Base-by-base conservation (phyloP, 2,329 filamentous ascomycete genomes). In the Colletotrichum magnum region DNA sequence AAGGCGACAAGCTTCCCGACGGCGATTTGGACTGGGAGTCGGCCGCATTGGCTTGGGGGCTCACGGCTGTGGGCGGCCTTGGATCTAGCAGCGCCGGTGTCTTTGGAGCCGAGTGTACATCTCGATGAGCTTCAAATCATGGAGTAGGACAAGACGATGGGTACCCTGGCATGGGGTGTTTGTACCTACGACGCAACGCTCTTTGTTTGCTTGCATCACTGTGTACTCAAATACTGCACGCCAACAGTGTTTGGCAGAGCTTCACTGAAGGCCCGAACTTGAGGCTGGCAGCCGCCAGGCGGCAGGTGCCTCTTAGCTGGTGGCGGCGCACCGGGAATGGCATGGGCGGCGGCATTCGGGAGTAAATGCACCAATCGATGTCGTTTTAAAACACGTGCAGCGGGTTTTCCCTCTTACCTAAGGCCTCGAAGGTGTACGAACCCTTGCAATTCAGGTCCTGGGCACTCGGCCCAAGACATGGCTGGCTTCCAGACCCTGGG, bases 21-120 rank as follows among this genome's bases (percentile, higher is more conserved):
- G 74, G 77, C 12, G 83, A 81, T 12, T 74, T 82, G 39, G 84
- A 86, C 69, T 83, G 83, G 81, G 85, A 87, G 71, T 77, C 81
- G 10, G 82, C 81, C 2, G 81, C 84, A 6, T 75, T 87, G 26
- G 77, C 80, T 4, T 87, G 84, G 84, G 84, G 82, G 2, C 71
- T 87, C 54, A 79, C 80, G 13, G 79, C 78, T 16, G 60, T 84
- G 15, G 82, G 81, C 1, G 85, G 85, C 2, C 73, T 87, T 26
- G 84, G 84, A 3, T 74, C 78, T 48, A 84, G 83, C 10, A 81
- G 79, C 66, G 80, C 83, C 15, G 83, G 81, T 13, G 83, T 86
- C 4, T 83, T 82, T 73, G 85, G 84, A 3, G 84, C 78, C 1
- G 84, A 87, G 77, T 84, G 81, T 60, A 74, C 81, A 66, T 79